Percentiles rank a stretch among this genome's conserved stretches.
phyloP scores from a whole-genome alignment of 2,329 filamentous ascomycete species.

The Verticillium longisporum region DNA sequence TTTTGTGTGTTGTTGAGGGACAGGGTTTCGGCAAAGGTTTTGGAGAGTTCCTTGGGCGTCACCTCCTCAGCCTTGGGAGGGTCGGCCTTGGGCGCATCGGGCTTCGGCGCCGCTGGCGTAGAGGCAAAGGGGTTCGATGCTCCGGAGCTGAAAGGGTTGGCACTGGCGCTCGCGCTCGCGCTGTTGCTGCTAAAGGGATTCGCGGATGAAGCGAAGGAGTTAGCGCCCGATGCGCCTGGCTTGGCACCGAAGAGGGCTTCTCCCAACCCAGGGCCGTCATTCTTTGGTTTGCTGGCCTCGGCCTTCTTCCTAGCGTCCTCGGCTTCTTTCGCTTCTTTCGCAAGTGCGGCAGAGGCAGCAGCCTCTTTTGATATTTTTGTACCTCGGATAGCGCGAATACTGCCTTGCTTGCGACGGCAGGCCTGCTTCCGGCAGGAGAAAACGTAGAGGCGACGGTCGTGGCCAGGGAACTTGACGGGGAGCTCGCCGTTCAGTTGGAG shows the following conservation, averaged over 20 bases:
- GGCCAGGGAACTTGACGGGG: conserved; percentile 75
- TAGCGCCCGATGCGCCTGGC: conserved; percentile 30
- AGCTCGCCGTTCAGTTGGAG: conserved; percentile 89
- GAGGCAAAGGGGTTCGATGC: conserved; percentile 20
- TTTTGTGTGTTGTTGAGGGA: conserved; percentile 55
- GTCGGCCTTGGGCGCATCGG: conserved; percentile 17
- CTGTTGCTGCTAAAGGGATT: conserved; percentile 56
- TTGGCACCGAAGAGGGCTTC: conserved; percentile 65
- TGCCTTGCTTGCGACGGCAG: conserved; percentile 78
- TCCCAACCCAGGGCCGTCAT: conserved; percentile 44
- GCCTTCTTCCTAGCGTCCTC: conserved; percentile 22
- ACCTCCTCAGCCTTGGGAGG: conserved; percentile 10
- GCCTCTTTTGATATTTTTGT: conserved; percentile 47
- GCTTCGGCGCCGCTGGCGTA: conserved; percentile 24
- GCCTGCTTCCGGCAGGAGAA: conserved; percentile 72
- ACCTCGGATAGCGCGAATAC: conserved; percentile 68
- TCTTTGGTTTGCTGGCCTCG: conserved; percentile 20
- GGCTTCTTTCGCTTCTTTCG: conserved; percentile 22
- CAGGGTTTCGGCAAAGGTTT: conserved; percentile 68
- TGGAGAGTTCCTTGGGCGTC: conserved; percentile 33
- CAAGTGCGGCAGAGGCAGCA: conserved; percentile 13
- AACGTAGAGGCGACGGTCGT: conserved; percentile 83
- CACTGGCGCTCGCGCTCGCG: conserved; percentile 23
- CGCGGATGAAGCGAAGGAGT: conserved; percentile 46
- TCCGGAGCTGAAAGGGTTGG: conserved; percentile 37